Evolutionary conservation across 805 yeast genomes (phyloP), one percentile per base, ranked within the genome.

Genomic region (Monosporozyma siamensis): DNA sequence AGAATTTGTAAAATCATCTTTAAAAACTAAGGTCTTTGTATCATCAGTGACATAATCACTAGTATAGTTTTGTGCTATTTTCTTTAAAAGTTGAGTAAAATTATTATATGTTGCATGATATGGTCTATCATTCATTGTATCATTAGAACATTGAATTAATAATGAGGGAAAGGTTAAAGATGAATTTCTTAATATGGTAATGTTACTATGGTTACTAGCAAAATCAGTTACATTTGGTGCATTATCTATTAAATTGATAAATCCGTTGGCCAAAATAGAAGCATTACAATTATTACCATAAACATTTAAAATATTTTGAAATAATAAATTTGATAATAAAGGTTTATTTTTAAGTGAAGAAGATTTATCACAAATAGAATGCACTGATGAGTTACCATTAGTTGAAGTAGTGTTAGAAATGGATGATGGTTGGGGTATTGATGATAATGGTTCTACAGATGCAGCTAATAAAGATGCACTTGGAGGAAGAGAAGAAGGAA

Each of bases 1-100:
- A 12, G 75, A 65, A 20, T 60, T 56, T 4, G 52, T 46, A 42
- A 70, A 71, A 1, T 51, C 44, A 42, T 70, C 74, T 43, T 56
- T 64, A 4, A 46, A 31, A 17, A 54, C 36, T 22, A 48, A 38
- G 3, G 34, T 21, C 0, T 29, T 22, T 6, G 42, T 12, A 35
- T 47, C 44, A 36, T 43, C 37, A 11, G 1, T 26, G 3, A 20
- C 21, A 15, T 14, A 18, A 15, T 26, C 25, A 4, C 4, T 15
- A 12, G 43, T 34, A 26, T 25, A 40, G 22, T 40, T 34, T 4
- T 25, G 24, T 9, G 38, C 43, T 10, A 40, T 18, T 4, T 24
- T 34, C 8, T 12, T 18, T 24, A 40, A 34, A n/a, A 24, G 25
- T 9, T 18, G 8, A 9, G 43, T 40, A 14, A 40, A 40, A 34